phyloP scores from a whole-genome alignment of 1,139 yeast species.

The Geotrichum reessii region DNA sequence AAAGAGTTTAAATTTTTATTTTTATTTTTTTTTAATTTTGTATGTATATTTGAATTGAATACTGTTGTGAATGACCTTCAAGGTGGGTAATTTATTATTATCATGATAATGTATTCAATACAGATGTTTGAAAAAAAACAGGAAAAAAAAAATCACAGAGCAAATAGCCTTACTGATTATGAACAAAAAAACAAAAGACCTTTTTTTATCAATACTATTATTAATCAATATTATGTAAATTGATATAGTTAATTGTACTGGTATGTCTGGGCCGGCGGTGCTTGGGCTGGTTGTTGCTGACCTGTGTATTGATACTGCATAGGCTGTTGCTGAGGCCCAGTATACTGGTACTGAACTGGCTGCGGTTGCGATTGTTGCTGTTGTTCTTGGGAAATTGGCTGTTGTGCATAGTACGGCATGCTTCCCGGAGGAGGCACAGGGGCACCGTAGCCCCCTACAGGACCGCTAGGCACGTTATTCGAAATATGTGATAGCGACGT shows the following conservation, averaged over 20 bases:
- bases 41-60: too few species aligned
- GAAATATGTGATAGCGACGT: constrained; percentile 29
- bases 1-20: too few species aligned
- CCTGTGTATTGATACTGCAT: background rate
- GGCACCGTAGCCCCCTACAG: background rate
- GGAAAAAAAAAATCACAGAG: too few species aligned
- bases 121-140: background rate
- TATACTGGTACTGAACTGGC: background rate
- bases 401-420: background rate
- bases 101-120: too few species aligned
- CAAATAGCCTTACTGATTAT: too few species aligned
- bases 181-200: too few species aligned
- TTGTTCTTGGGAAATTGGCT: constrained; percentile 1
- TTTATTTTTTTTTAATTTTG: too few species aligned
- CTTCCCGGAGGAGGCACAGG: background rate
- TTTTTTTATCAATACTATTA: background rate
- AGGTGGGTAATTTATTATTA: too few species aligned
- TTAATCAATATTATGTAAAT: background rate
- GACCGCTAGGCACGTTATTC: background rate
- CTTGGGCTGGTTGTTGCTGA: background rate
- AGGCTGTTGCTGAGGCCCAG: background rate
- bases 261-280: background rate
- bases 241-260: background rate
- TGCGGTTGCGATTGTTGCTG: background rate
- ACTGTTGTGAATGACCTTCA: too few species aligned